Evolutionary conservation across 2,329 filamentous ascomycete genomes (phyloP), one percentile per base, ranked within the genome.

Genomic region (Penicillium sp.): DNA sequence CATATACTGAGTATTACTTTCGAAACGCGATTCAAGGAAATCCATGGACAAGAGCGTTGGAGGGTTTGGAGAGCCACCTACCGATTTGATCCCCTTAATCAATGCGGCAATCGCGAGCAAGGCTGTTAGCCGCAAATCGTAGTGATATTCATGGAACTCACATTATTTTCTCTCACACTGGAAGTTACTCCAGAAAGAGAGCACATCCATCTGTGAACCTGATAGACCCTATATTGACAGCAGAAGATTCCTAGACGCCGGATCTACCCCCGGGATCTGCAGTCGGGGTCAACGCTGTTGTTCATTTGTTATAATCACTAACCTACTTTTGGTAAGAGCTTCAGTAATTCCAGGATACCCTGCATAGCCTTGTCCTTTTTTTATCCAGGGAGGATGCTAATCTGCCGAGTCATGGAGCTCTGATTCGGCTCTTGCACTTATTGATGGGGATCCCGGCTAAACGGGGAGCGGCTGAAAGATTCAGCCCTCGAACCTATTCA

Each of bases 91-190:
- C 22, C 22, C 16, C 41, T 44, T 6, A 7, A 44, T 6, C 6
- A 9, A 6, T 5, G 2, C 9, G 3, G 14, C 2, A n/a, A 46
- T 27, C 16, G 14, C 2, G 16, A 46, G n/a, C 16, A 9, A n/a
- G 19, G 3, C 4, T 67, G 22, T 46, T 65, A 4, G 39, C 65
- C 9, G 60, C 60, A 14, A 60, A 62, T 57, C 59, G 60, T 2
- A 66, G 59, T 40, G 65, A 62, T 18, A 60, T 62, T 24, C 6
- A 14, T 10, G n/a, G 60, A 44, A 14, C 62, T 60, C 16, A 64
- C 50, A 4, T 58, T 66, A 22, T 22, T 3, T 53, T 50, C 56
- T 7, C 53, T 67, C 54, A 56, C 63, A 4, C 18, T 63, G 9
- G 3, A 27, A 57, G 18, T 40, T 65, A n/a, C 33, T 63, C 27